phyloP scores from a whole-genome alignment of 2,329 filamentous ascomycete genomes.

The Diaporthe helianthi region DNA sequence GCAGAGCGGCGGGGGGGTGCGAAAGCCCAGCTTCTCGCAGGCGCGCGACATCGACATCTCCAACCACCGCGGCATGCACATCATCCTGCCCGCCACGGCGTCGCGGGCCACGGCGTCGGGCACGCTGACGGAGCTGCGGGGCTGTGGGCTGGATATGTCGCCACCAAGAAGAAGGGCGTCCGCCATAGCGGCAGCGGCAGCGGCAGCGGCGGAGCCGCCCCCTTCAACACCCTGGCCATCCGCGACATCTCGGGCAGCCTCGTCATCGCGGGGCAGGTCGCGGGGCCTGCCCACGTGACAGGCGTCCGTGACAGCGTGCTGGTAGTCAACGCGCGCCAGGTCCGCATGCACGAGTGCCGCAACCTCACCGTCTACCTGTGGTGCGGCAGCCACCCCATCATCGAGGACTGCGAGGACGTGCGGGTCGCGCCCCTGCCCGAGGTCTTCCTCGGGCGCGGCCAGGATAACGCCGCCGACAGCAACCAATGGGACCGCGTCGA shows the following conservation, averaged over 20 bases:
- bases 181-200: background rate
- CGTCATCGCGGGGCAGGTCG: conserved; percentile 78
- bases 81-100: conserved; percentile 76
- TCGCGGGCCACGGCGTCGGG: conserved; percentile 76
- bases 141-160: conserved; percentile 83
- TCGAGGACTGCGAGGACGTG: conserved; percentile 83
- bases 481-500: conserved; percentile 92
- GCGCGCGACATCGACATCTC: conserved; percentile 69
- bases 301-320: conserved; percentile 74
- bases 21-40: conserved; percentile 69
- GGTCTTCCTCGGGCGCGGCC: conserved; percentile 26
- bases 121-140: conserved; percentile 71
- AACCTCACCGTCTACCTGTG: conserved; percentile 85
- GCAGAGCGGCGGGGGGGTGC: conserved; percentile 49
- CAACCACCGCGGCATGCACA: conserved; percentile 72
- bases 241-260: conserved; percentile 75
- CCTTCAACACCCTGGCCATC: conserved; percentile 73
- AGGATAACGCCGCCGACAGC: conserved; percentile 43
- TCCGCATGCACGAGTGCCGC: conserved; percentile 87
- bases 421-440: conserved; percentile 79
- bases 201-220: conserved; percentile 41
- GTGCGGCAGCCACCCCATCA: conserved; percentile 85
- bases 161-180: conserved; percentile 50
- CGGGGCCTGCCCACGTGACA: conserved; percentile 85
- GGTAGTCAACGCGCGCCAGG: conserved; percentile 83